Evolutionary conservation across 148 eudicot genomes (phyloP), one percentile per base, ranked within the genome.

Genomic region (Persicaria maculosa): DNA sequence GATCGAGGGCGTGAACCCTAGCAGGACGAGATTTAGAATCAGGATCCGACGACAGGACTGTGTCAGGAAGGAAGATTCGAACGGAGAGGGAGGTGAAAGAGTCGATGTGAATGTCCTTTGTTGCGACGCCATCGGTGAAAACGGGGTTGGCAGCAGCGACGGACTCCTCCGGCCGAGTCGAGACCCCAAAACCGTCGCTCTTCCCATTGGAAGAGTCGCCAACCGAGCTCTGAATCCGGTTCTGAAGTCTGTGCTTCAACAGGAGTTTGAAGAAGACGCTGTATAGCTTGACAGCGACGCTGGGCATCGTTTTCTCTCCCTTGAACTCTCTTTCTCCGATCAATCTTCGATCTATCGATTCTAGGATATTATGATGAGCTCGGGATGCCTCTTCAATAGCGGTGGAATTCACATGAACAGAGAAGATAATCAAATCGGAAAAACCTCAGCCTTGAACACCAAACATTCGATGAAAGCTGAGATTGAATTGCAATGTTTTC

Each of bases 81-180:
- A 93, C 64, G 8, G 89, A 83, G 15, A 93, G 83, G 44, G 93
- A 88, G 4, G 95, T 88, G 15, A 77, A 54, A 2, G 98, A 85
- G 72, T 93, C 98, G 78, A 93, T 87, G 77, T 93, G 98, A 14
- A 93, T 89, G 71, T 93, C 97, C 44, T 93, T 93, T 47, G 98
- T 91, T 44, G 98, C 98, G 43, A 93, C 90, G 16, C 95, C 93
- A 73, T 93, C 98, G 36, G 90, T 75, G 78, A 93, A 93, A 0
- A 83, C 80, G 31, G 98, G 97, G 57, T 88, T 89, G 0, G 90
- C 77, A 36, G 97, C 87, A 3, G 86, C 90, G 47, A 88, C 82
- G 0, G 98, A 86, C 65, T 93, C 97, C 50, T 93, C 95, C 4
- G 91, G 91, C 1, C 98, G 93, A 3, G 95, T 82, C 15, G 97